Percentiles rank a stretch among this genome's conserved stretches.
These are phyloP conservation scores for Clavispora asparagi DNA, from an alignment of 805 yeast genomes.

Conservation along the genomic window DNA sequence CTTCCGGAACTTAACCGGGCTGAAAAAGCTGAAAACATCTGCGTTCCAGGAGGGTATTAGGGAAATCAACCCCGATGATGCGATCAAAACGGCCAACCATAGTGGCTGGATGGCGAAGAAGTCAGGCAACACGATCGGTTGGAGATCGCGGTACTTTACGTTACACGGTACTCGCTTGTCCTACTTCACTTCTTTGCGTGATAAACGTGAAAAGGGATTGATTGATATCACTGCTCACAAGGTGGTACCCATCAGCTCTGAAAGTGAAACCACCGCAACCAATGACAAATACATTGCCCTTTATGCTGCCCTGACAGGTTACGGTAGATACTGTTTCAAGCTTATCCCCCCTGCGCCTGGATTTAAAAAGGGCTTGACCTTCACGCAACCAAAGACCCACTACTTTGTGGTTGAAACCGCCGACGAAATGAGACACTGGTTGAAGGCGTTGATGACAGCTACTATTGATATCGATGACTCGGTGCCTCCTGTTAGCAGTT, in stretches of 20 bases:
- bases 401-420: constrained; percentile 90
- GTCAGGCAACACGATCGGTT: constrained; percentile 71
- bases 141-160: constrained; percentile 85
- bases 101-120: constrained; percentile 97
- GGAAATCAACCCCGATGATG: constrained; percentile 66
- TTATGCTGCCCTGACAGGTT: constrained; percentile 89
- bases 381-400: constrained; percentile 93
- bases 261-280: constrained; percentile 37
- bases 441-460: constrained; percentile 90
- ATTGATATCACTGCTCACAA: constrained; percentile 95
- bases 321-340: constrained; percentile 91
- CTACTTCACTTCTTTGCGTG: constrained; percentile 74
- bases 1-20: constrained; percentile 38
- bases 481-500: constrained; percentile 87
- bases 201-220: constrained; percentile 81
- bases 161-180: constrained; percentile 91
- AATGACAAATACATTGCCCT: constrained; percentile 83
- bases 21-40: constrained; percentile 60
- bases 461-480: constrained; percentile 94
- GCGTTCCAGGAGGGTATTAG: constrained; percentile 89
- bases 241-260: constrained; percentile 62
- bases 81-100: constrained; percentile 67
- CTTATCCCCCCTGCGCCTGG: constrained; percentile 98
- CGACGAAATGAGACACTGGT: constrained; percentile 93
- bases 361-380: constrained; percentile 86